phyloP scores from a whole-genome alignment of 1,139 yeast genomes.

The Ogataea hybrid region DNA sequence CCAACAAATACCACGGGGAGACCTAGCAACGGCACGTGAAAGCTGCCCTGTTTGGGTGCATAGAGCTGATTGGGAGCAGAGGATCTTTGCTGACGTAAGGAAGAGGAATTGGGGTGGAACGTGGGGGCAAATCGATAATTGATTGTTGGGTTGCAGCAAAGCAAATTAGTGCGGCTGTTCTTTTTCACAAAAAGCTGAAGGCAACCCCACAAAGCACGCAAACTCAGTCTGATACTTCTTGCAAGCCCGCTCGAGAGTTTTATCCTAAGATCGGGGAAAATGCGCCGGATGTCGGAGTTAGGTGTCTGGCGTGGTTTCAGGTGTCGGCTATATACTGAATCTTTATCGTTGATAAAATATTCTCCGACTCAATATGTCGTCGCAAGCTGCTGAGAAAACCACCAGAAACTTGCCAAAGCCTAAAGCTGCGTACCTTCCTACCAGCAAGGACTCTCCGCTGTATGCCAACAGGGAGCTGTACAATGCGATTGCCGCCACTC shows the following conservation, averaged over 20 bases:
- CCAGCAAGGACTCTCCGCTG: constrained; percentile 46
- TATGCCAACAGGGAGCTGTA: constrained; percentile 51
- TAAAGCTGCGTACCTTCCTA: constrained; percentile 57
- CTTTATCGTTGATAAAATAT: neutral
- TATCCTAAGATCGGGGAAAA: no score
- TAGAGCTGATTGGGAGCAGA: constrained; percentile 3
- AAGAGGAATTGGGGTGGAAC: constrained; percentile 3
- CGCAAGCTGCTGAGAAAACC: constrained; percentile 31
- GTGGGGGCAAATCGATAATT: constrained; percentile 3
- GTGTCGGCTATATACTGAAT: neutral
- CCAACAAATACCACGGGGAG: neutral
- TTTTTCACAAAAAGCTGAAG: neutral
- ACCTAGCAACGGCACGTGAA: constrained; percentile 3
- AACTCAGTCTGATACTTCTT: no score
- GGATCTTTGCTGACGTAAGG: neutral
- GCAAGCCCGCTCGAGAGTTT: no score
- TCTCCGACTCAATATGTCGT: constrained; percentile 7
- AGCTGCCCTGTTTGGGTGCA: neutral
- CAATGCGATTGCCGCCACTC: constrained; percentile 42
- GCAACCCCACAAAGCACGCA: no score
- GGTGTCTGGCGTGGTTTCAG: neutral
- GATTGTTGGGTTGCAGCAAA: neutral
- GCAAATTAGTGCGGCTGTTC: neutral
- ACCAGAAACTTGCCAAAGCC: constrained; percentile 48
- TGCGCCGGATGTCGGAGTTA: neutral